These are phyloP conservation scores for Sodiomyces alkalinus DNA, from an alignment of 2,329 filamentous ascomycete species.

Conservation along the genomic window DNA sequence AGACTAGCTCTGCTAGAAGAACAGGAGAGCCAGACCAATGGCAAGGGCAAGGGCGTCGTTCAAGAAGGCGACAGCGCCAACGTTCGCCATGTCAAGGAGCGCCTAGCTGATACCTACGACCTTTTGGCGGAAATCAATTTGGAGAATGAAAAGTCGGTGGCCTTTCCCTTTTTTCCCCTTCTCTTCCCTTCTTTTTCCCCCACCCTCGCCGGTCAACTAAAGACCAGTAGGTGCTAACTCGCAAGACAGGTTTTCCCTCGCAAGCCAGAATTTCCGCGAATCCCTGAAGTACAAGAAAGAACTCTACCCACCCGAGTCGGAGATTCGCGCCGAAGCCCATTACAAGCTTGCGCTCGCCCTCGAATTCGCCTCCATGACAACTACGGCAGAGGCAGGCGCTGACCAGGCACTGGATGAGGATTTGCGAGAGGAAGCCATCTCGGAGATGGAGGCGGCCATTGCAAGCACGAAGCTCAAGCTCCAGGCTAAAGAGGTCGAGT, in stretches of 20 bases:
- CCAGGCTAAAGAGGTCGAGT: constrained; percentile 50
- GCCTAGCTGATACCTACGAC: constrained; percentile 84
- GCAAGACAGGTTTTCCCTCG: constrained; percentile 52
- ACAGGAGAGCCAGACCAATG: constrained; percentile 21
- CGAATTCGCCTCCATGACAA: constrained; percentile 76
- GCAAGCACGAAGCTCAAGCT: constrained; percentile 57
- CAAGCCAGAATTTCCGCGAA: constrained; percentile 69
- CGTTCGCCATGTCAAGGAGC: constrained; percentile 56
- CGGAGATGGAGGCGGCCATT: constrained; percentile 60
- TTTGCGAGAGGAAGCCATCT: constrained; percentile 54
- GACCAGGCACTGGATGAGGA: constrained; percentile 47
- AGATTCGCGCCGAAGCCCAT: constrained; percentile 83
- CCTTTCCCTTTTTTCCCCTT: background rate
- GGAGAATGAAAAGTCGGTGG: constrained; percentile 65
- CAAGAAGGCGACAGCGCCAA: constrained; percentile 21
- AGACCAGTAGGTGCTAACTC: constrained; percentile 1
- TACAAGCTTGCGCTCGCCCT: constrained; percentile 92
- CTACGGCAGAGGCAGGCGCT: constrained; percentile 33
- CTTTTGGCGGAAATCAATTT: constrained; percentile 92
- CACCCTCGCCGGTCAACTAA: background rate
- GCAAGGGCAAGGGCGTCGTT: constrained; percentile 25
- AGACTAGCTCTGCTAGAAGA: constrained; percentile 27
- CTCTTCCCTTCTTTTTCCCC: constrained; percentile 1
- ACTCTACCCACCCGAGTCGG: constrained; percentile 66
- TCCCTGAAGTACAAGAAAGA: constrained; percentile 66